Percentiles rank a stretch among this genome's conserved stretches.
Conservation (phyloP, 495 filamentous ascomycete genomes). For the Cercophora sp. region DNA sequence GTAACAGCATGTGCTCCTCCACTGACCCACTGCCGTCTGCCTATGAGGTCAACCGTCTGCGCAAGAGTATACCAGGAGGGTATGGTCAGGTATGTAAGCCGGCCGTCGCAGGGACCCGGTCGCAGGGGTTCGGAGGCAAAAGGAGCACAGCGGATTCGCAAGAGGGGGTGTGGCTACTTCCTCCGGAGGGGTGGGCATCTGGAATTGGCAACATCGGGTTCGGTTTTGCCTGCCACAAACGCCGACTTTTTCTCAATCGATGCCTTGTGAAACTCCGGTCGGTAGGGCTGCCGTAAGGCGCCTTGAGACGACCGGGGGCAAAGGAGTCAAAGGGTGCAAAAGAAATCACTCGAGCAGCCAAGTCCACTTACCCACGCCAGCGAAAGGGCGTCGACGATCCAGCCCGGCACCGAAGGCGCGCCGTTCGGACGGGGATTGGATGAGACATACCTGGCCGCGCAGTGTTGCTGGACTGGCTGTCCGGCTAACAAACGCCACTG, state of each 20-base stretch:
- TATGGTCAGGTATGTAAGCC: slow-evolving; percentile 1
- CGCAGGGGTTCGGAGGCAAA: slow-evolving; percentile 10
- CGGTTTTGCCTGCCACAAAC: not conserved
- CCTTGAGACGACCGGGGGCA: slow-evolving; percentile 2
- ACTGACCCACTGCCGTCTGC: not conserved
- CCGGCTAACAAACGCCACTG: slow-evolving; percentile 41
- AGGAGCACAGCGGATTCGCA: not conserved
- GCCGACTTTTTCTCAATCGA: not conserved
- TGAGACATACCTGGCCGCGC: slow-evolving; percentile 1
- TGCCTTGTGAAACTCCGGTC: not conserved
- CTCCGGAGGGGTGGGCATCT: not conserved
- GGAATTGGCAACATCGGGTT: slow-evolving; percentile 6
- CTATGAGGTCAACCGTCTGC: slow-evolving; percentile 10
- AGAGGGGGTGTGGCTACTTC: not conserved
- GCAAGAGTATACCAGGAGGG: not conserved
- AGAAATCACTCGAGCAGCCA: too few relatives aligned
- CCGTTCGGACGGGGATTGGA: slow-evolving; percentile 3
- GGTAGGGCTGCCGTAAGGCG: slow-evolving; percentile 13
- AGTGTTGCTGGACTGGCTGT: slow-evolving; percentile 13
- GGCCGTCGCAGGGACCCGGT: slow-evolving; percentile 8
- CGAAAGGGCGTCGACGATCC: not conserved
- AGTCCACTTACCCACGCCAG: too few relatives aligned
- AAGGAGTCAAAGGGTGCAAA: slow-evolving; percentile 1
- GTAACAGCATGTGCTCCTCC: not conserved
- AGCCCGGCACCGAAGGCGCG: slow-evolving; percentile 5